A percentile compares a stretch with the other conserved stretches of the same genome.
These are phyloP conservation scores for Trichoderma koningii DNA, from an alignment of 2,329 filamentous ascomycete species.

Conservation along the genomic window DNA sequence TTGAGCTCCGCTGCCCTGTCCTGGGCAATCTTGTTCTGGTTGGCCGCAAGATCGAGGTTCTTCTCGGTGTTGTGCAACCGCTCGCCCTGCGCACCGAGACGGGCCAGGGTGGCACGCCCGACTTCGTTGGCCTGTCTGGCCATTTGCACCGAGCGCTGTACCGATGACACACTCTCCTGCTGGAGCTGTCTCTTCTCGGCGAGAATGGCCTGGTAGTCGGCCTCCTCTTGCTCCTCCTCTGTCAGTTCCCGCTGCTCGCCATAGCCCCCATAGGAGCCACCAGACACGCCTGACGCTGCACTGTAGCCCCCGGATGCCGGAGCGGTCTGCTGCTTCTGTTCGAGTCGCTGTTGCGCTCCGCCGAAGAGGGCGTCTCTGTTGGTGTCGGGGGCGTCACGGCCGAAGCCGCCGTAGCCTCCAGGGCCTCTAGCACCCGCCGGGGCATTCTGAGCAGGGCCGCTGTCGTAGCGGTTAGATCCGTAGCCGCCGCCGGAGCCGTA, in stretches of 20 bases:
- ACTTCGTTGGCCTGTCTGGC: conserved; percentile 53
- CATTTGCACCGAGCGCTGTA: conserved; percentile 46
- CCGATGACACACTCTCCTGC: conserved; percentile 62
- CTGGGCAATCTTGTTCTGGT: conserved; percentile 73
- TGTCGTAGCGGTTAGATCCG: conserved; percentile 56
- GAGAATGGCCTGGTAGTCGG: conserved; percentile 66
- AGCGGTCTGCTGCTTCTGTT: conserved; percentile 42
- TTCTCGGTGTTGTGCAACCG: conserved; percentile 79
- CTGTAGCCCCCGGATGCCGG: conserved; percentile 30
- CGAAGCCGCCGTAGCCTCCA: conserved; percentile 64
- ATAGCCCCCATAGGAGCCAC: conserved; percentile 52
- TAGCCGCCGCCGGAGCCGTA: conserved; percentile 57
- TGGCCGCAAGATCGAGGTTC: conserved; percentile 78
- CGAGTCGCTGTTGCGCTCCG: conserved; percentile 54
- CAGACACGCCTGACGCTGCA: conserved; percentile 34
- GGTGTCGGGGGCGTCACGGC: conserved; percentile 50
- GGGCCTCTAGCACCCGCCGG: conserved; percentile 47
- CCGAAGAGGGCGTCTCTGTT: conserved; percentile 66
- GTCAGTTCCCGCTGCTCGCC: conserved; percentile 77
- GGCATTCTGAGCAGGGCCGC: conserved; percentile 35
- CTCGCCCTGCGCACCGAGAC: conserved; percentile 77
- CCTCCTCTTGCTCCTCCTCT: conserved; percentile 73
- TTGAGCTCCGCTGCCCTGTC: conserved; percentile 83
- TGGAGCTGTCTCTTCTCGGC: conserved; percentile 66
- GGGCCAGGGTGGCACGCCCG: conserved; percentile 69